A percentile compares a stretch with the other conserved stretches of the same genome.
Conservation (phyloP, 169 alveolate species). For the Plasmodium chabaudi region DNA sequence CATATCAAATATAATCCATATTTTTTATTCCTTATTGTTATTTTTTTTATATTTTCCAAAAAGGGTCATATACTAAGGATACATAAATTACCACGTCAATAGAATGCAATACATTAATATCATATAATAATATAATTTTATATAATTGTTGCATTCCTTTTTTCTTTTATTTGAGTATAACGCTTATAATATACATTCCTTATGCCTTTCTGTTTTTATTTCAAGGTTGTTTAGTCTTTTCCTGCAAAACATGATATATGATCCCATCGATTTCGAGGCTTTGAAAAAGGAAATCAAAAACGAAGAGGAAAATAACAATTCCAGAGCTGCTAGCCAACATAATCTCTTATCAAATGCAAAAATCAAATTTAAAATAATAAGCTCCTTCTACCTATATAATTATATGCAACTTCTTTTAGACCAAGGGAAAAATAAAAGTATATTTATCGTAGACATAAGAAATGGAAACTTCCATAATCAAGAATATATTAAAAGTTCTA, state of each 20-base stretch:
- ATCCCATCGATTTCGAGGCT: slow-evolving; percentile 44
- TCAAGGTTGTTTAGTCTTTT: neutral
- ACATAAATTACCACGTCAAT: no score
- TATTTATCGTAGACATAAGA: slow-evolving; percentile 43
- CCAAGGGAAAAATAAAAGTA: slow-evolving; percentile 28
- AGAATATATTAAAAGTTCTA: slow-evolving; percentile 22
- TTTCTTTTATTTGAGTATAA: no score
- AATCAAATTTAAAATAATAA: slow-evolving; percentile 19
- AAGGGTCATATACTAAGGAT: no score
- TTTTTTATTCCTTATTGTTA: no score
- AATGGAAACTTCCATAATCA: slow-evolving; percentile 1
- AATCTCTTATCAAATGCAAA: no score
- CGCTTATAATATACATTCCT: neutral
- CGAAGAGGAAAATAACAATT: neutral
- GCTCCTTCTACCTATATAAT: slow-evolving; percentile 41
- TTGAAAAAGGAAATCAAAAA: slow-evolving; percentile 23
- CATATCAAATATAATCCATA: no score
- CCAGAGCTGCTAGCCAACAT: neutral
- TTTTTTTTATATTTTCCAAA: no score
- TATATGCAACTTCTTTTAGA: slow-evolving; percentile 43
- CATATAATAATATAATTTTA: no score
- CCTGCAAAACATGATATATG: slow-evolving; percentile 11
- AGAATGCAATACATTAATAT: no score
- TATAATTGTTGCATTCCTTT: no score
- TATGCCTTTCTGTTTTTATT: neutral